A percentile compares a stretch with the other conserved stretches of the same genome.
phyloP scores from a whole-genome alignment of 306 rosid species.

The Rosa lucieae region DNA sequence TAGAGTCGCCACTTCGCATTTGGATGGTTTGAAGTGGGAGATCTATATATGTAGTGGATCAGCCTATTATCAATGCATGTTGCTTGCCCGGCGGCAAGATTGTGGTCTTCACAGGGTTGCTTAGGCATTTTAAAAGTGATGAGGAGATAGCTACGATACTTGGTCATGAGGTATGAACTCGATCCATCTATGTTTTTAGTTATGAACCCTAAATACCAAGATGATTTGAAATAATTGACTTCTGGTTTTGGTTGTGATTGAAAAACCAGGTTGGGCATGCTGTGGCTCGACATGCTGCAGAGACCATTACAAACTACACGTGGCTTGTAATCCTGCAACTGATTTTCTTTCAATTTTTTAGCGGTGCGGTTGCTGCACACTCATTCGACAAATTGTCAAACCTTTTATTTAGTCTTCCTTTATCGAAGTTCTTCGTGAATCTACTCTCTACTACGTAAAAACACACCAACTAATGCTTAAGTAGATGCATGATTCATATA shows the following conservation, averaged over 20 bases:
- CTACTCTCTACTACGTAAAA: background rate
- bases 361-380: no score
- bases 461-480: no score
- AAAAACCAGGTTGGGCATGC: conserved; percentile 73
- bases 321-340: conserved; percentile 64
- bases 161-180: conserved; percentile 70
- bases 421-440: background rate
- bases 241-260: no score
- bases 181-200: no score
- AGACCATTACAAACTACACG: conserved; percentile 60
- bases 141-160: conserved; percentile 75
- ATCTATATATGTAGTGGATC: conserved; percentile 59
- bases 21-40: conserved; percentile 87
- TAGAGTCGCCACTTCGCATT: conserved; percentile 33
- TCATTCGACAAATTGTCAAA: conserved; percentile 48
- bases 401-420: conserved; percentile 71
- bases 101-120: conserved; percentile 67
- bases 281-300: conserved; percentile 82
- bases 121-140: conserved; percentile 61
- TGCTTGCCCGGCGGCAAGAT: conserved; percentile 93
- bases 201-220: no score
- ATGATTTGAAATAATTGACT: no score
- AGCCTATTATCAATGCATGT: conserved; percentile 64
- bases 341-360: background rate
- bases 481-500: no score